Evolutionary conservation across 2,329 filamentous ascomycete genomes (phyloP).

Genomic region (Colletotrichum liriopes): DNA sequence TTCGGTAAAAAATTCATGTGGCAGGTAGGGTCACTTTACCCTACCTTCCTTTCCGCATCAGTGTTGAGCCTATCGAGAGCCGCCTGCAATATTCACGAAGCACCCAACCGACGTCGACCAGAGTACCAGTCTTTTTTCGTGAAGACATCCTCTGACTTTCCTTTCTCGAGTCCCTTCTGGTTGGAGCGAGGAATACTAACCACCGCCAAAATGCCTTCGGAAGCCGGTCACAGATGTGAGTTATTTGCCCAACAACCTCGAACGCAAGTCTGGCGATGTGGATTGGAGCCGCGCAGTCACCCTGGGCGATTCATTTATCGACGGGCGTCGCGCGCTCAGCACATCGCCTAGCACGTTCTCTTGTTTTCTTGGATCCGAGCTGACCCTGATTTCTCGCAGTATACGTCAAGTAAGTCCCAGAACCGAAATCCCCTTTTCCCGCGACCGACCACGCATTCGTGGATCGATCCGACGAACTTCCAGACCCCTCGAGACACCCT

Average conservation of each 20-base stretch:
- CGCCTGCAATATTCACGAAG: constrained; percentile 21
- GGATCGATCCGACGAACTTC: constrained; percentile 22
- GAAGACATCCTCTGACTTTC: constrained; percentile 59
- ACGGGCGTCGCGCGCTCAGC: constrained; percentile 16
- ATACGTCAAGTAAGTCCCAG: constrained; percentile 87
- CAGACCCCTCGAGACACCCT: not conserved
- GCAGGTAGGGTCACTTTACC: constrained; percentile 12
- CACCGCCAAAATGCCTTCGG: constrained; percentile 86
- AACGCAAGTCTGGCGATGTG: constrained; percentile 14
- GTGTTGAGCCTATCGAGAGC: constrained; percentile 18
- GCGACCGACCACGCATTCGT: constrained; percentile 20
- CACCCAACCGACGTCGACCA: constrained; percentile 43
- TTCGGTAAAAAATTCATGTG: constrained; percentile 16
- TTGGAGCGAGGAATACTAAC: constrained; percentile 64
- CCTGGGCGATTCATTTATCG: not conserved
- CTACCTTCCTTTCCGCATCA: constrained; percentile 16
- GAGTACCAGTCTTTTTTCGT: constrained; percentile 46
- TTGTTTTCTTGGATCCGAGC: constrained; percentile 46
- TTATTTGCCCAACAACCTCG: constrained; percentile 51
- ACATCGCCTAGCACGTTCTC: not conserved
- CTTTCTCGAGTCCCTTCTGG: constrained; percentile 58
- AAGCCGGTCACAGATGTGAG: constrained; percentile 91
- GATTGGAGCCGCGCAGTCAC: constrained; percentile 7
- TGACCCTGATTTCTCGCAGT: constrained; percentile 67
- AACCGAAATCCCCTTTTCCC: constrained; percentile 35